Base-by-base conservation (phyloP, 768 basidiomycete species). In the Butyriboletus loyo region DNA sequence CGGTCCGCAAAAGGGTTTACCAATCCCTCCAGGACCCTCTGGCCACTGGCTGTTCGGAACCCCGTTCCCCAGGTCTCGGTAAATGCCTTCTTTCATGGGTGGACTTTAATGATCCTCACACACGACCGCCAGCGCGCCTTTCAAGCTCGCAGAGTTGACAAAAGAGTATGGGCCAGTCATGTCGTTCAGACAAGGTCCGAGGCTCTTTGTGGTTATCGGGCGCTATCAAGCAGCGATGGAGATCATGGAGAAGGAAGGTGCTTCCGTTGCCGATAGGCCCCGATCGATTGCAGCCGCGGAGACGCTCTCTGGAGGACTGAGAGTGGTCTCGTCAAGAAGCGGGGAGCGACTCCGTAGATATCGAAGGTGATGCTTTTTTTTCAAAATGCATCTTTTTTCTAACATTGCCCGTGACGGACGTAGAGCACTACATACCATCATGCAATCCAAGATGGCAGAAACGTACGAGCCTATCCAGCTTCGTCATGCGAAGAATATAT, bases 191-290 rank as follows among this genome's bases (percentile, higher is more conserved):
- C 39, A 54, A 7, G 54, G 54, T 4, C 24, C 51, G 14, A 46
- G 45, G 19, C 13, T 42, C 10, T 55, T 36, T 24, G 51, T 55
- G 22, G 11, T 55, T 14, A 54, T 55, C 2, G 54, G 54, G 8
- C 39, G 54, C 21, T 46, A 55, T 7, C 39, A 54, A 27, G 51
- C 44, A 11, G 54, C 51, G 32, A 55, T 55, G 52, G 54, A 55
- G 22, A 46, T 55, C 28, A 54, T 55, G 54, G 51, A 55, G 30
- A 55, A 55, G 39, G 44, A 55, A 22, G 54, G 51, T 19, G 51
- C 35, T 2, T 55, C 52, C 5, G 3, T 54, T 13, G 52, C 51
- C 7, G 54, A 55, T 8, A 35, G 51, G 14, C 54, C 51, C 4
- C 35, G 45, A 19, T 0, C 10, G n/a, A 55, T 55, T 28, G 45